Percentiles rank a stretch among this genome's conserved stretches.
Evolutionary conservation across 1,139 yeast species (phyloP).

Genomic region (Blastobotrys indianensis): DNA sequence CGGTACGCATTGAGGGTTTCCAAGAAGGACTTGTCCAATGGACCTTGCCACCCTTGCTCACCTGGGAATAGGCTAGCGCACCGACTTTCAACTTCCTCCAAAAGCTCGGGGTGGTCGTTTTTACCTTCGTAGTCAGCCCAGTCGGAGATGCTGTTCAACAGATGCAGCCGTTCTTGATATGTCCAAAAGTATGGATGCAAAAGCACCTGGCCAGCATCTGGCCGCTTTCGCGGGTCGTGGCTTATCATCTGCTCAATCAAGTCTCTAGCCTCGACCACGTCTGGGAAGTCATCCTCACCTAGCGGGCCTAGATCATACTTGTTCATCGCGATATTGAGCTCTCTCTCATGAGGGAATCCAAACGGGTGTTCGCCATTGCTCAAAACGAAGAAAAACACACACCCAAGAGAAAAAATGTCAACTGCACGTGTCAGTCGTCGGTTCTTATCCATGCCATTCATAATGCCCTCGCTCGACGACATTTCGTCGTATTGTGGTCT

Average conservation of each 20-base stretch:
- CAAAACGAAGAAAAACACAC: slow-evolving; percentile 83
- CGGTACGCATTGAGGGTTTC: slow-evolving; percentile 86
- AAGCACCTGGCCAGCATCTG: slow-evolving; percentile 61
- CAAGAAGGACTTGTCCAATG: slow-evolving; percentile 63
- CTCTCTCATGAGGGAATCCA: slow-evolving; percentile 83
- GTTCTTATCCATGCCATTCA: slow-evolving; percentile 38
- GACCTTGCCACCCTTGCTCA: slow-evolving; percentile 66
- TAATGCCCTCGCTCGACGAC: slow-evolving; percentile 27
- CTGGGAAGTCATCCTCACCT: slow-evolving; percentile 38
- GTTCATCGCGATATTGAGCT: slow-evolving; percentile 79
- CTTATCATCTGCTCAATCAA: slow-evolving; percentile 67
- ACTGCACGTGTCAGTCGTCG: slow-evolving; percentile 82
- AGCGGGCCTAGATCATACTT: slow-evolving; percentile 50
- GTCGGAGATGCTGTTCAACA: slow-evolving; percentile 80
- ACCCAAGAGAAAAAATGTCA: slow-evolving; percentile 90
- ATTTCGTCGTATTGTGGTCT: background rate
- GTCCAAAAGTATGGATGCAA: slow-evolving; percentile 90
- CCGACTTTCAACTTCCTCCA: slow-evolving; percentile 53
- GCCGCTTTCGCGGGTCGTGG: slow-evolving; percentile 63
- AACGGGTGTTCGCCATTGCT: slow-evolving; percentile 90
- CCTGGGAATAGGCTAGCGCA: slow-evolving; percentile 48
- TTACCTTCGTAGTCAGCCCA: slow-evolving; percentile 82
- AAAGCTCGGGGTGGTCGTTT: slow-evolving; percentile 73
- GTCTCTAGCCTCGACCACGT: slow-evolving; percentile 60
- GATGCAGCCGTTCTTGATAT: slow-evolving; percentile 67